Evolutionary conservation across 2,329 filamentous ascomycete genomes (phyloP).

Genomic region (Xylaria sp.): DNA sequence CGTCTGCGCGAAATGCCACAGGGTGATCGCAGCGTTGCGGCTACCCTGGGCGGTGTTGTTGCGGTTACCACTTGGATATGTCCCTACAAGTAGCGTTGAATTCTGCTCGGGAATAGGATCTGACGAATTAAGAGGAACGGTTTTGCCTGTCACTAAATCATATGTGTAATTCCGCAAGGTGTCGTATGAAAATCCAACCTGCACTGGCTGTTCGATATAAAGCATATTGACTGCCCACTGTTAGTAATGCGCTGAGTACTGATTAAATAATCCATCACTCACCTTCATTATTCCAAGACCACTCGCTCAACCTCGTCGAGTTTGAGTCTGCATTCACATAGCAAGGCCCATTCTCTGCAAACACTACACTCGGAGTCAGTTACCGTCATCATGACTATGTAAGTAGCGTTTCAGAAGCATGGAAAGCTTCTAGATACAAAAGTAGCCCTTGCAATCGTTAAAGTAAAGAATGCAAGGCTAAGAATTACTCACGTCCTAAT

Average conservation of each 20-base stretch:
- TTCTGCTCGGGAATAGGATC: constrained; percentile 52
- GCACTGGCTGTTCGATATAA: constrained; percentile 65
- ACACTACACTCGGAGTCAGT: constrained; percentile 40
- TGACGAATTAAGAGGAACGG: constrained; percentile 49
- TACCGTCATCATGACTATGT: background rate
- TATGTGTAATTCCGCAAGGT: constrained; percentile 65
- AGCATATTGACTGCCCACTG: constrained; percentile 59
- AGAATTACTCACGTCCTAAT: constrained; percentile 49
- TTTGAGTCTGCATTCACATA: constrained; percentile 57
- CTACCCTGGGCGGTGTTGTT: constrained; percentile 59
- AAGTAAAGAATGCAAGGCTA: background rate
- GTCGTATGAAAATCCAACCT: constrained; percentile 71
- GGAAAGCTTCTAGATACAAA: background rate
- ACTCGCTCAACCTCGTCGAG: constrained; percentile 63
- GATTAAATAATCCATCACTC: constrained; percentile 11
- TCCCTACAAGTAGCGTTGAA: constrained; percentile 58
- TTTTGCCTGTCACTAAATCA: constrained; percentile 52
- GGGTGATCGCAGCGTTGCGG: constrained; percentile 60
- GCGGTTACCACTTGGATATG: constrained; percentile 62
- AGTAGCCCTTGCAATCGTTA: background rate
- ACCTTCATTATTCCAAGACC: constrained; percentile 64
- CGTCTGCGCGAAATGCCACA: constrained; percentile 70
- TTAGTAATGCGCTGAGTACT: constrained; percentile 17
- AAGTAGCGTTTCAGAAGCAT: background rate
- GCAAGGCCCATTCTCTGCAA: constrained; percentile 62